phyloP scores from a whole-genome alignment of 192 early-diverging fungal genomes.

The Kickxella alabastrina region DNA sequence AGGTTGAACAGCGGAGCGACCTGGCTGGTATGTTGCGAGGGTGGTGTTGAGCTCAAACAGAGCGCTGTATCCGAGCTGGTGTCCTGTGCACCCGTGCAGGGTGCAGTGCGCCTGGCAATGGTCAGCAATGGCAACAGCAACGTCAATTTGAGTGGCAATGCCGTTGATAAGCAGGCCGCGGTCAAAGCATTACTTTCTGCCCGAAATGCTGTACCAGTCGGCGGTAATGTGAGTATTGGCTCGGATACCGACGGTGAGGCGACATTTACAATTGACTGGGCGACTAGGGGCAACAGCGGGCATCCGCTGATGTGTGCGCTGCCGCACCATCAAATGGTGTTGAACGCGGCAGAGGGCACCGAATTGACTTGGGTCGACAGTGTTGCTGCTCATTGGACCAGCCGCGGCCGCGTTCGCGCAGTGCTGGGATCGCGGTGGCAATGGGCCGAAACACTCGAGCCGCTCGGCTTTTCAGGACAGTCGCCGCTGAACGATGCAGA shows the following conservation, averaged over 20 bases:
- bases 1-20: slow-evolving; percentile 35
- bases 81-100: slow-evolving; percentile 8
- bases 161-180: background rate
- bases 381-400: slow-evolving; percentile 32
- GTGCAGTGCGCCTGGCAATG: slow-evolving; percentile 42
- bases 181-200: slow-evolving; percentile 21
- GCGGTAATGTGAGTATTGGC: slow-evolving; percentile 20
- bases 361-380: slow-evolving; percentile 6
- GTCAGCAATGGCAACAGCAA: slow-evolving; percentile 5
- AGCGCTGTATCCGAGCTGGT: slow-evolving; percentile 7
- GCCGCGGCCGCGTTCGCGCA: slow-evolving; percentile 44
- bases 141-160: too few species aligned
- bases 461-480: slow-evolving; percentile 37
- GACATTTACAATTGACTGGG: slow-evolving; percentile 15
- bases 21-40: slow-evolving; percentile 37
- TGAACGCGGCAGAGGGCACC: background rate
- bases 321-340: slow-evolving; percentile 39
- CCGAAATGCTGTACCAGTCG: slow-evolving; percentile 23
- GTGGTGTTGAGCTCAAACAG: slow-evolving; percentile 9
- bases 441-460: slow-evolving; percentile 32
- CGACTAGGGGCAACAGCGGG: slow-evolving; percentile 4
- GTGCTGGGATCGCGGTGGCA: slow-evolving; percentile 34
- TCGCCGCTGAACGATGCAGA: slow-evolving; percentile 10
- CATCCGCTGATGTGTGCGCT: slow-evolving; percentile 30
- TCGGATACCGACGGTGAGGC: slow-evolving; percentile 3